These are phyloP conservation scores for Aspergillus sparsus DNA, from an alignment of 495 filamentous ascomycete species.

Conservation along the genomic window DNA sequence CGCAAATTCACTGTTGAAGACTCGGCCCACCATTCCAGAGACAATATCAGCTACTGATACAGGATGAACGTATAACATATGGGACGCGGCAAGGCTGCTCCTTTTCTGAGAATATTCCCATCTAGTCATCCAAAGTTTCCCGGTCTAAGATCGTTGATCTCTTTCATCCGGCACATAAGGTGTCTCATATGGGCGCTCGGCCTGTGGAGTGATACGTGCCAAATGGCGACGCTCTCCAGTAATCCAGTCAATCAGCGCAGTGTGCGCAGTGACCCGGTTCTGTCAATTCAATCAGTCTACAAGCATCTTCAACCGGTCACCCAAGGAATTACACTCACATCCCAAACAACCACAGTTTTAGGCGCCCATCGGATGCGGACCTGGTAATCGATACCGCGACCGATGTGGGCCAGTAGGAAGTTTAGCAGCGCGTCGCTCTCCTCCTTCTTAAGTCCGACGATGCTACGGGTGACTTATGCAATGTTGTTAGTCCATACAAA, in stretches of 20 bases:
- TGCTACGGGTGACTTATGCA: slow-evolving; percentile 39
- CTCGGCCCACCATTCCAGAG: too few relatives aligned
- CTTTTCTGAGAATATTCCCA: too few relatives aligned
- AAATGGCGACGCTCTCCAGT: slow-evolving; percentile 62
- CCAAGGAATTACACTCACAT: slow-evolving; percentile 36
- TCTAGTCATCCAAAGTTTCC: too few relatives aligned
- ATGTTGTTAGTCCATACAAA: not conserved
- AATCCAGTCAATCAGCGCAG: slow-evolving; percentile 78
- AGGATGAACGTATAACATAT: too few relatives aligned
- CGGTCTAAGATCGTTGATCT: too few relatives aligned
- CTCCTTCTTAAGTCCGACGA: slow-evolving; percentile 74
- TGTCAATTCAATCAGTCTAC: slow-evolving; percentile 25
- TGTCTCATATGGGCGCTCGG: slow-evolving; percentile 50
- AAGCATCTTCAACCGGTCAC: not conserved
- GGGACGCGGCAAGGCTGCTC: too few relatives aligned
- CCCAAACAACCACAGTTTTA: slow-evolving; percentile 62
- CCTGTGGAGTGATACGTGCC: slow-evolving; percentile 81
- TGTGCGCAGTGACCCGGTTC: slow-evolving; percentile 78
- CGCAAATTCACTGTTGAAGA: too few relatives aligned
- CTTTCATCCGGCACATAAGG: slow-evolving; percentile 14
- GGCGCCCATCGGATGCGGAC: slow-evolving; percentile 72
- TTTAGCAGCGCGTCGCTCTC: slow-evolving; percentile 75
- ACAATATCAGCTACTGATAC: too few relatives aligned
- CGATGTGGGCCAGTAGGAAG: slow-evolving; percentile 78
- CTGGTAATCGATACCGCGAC: slow-evolving; percentile 74